Base-by-base conservation (phyloP, 164 flowering plant species). In the Brasenia schreberi region DNA sequence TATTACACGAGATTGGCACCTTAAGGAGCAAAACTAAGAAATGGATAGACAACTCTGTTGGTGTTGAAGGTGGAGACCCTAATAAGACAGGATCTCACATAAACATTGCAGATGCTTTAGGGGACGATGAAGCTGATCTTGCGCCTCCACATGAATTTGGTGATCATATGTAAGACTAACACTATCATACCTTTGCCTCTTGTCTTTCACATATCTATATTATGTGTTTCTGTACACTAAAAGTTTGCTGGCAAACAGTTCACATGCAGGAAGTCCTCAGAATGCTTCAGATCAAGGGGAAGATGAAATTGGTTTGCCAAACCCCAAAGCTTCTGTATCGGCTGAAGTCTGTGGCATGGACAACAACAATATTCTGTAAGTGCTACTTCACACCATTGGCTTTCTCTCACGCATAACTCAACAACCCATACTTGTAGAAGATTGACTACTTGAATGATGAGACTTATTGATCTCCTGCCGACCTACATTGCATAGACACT, bases 101-200 rank as follows among this genome's bases (percentile, higher is more conserved):
- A 79, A 94, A 81, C 80, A 80, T 89, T 68, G 93, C 96, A 67
- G 96, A 89, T 77, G 87, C 97, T 63, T 85, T 91, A 70, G 97
- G 99, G 68, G 97, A 94, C 19, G 97, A 94, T 79, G 99, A 92
- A 77, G 87, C 86, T 77, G 95, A 85, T 81, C 77, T 84, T 73
- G 80, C 69, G 33, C 44, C 78, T 59, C 42, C 83, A 64, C 69
- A 74, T 68, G 83, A 72, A 7, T 61, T 66, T 5, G 71, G 64
- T 68, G 19, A 61, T 72, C 7, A 45, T 45, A 45, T 2, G 53
- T 45, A 45, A 45, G 53, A 7, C 53, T 12, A 45, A 45, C 11
- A 12, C 53, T 12, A 45, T 45, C 53, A 45, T 4, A 12, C 53
- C 53, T 45, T 12, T 45, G 14, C 5, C 14, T 23, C 27, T 23